A percentile compares a stretch with the other conserved stretches of the same genome.
Conservation (phyloP, 192 early-diverging fungal genomes). For the Podila verticillata region DNA sequence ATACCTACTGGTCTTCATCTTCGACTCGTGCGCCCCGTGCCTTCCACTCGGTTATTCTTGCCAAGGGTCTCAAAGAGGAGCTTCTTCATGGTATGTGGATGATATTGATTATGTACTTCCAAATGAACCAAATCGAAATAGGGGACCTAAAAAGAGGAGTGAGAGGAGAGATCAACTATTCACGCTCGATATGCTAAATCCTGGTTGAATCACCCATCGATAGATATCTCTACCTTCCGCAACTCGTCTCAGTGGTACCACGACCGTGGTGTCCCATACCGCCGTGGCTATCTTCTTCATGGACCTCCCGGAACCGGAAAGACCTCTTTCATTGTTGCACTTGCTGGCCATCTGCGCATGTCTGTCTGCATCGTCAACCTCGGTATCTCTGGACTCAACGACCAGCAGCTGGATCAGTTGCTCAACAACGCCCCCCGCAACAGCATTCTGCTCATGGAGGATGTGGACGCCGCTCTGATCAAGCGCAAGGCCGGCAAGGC, state of each 20-base stretch:
- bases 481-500: constrained; percentile 41
- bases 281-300: constrained; percentile 62
- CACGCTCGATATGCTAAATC: neutral
- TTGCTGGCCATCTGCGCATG: constrained; percentile 64
- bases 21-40: constrained; percentile 49
- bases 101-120: no score
- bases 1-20: constrained; percentile 45
- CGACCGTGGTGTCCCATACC: constrained; percentile 61
- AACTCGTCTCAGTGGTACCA: constrained; percentile 57
- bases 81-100: constrained; percentile 42
- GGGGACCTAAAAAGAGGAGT: neutral
- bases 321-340: constrained; percentile 60
- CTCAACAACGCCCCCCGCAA: constrained; percentile 54
- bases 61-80: constrained; percentile 58
- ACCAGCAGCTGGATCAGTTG: constrained; percentile 52
- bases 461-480: constrained; percentile 50
- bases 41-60: constrained; percentile 58
- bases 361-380: constrained; percentile 60
- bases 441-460: constrained; percentile 66
- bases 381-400: constrained; percentile 53
- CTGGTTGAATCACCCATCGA: neutral
- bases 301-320: constrained; percentile 67
- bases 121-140: neutral
- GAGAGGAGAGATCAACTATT: no score
- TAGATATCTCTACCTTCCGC: constrained; percentile 58